Evolutionary conservation across 2,329 filamentous ascomycete genomes (phyloP).

Genomic region (Aspergillus sergii): DNA sequence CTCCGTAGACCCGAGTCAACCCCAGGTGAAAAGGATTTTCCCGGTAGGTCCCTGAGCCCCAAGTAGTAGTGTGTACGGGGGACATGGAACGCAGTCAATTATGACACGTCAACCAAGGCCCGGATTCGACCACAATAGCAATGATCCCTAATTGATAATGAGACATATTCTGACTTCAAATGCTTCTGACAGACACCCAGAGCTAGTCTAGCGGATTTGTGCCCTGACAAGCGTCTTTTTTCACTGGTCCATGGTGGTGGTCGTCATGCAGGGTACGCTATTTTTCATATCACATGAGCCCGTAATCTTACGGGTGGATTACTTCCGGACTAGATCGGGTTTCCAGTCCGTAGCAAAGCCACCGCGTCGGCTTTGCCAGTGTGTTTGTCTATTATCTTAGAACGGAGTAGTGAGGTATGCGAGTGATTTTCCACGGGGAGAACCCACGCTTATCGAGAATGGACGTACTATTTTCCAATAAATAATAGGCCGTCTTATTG

Average conservation of each 20-base stretch:
- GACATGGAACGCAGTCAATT: slow-evolving; percentile 10
- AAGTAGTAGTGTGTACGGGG: neutral
- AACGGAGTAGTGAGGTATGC: neutral
- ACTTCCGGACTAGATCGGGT: slow-evolving; percentile 8
- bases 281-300: slow-evolving; percentile 12
- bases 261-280: slow-evolving; percentile 5
- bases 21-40: neutral
- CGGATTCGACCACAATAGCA: slow-evolving; percentile 14
- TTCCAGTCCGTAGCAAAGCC: slow-evolving; percentile 3
- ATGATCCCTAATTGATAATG: slow-evolving; percentile 7
- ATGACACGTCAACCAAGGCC: slow-evolving; percentile 23
- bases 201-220: neutral
- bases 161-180: neutral
- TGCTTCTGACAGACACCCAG: neutral
- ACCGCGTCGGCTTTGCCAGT: neutral
- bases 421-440: slow-evolving; percentile 1
- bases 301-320: slow-evolving; percentile 6
- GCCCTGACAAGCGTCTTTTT: neutral
- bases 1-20: neutral
- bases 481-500: neutral
- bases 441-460: neutral
- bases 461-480: neutral
- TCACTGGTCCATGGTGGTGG: neutral
- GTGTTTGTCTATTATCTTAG: neutral
- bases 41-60: neutral